These are phyloP conservation scores for Botrytis paeoniae DNA, from an alignment of 2,329 filamentous ascomycete genomes.

Conservation along the genomic window DNA sequence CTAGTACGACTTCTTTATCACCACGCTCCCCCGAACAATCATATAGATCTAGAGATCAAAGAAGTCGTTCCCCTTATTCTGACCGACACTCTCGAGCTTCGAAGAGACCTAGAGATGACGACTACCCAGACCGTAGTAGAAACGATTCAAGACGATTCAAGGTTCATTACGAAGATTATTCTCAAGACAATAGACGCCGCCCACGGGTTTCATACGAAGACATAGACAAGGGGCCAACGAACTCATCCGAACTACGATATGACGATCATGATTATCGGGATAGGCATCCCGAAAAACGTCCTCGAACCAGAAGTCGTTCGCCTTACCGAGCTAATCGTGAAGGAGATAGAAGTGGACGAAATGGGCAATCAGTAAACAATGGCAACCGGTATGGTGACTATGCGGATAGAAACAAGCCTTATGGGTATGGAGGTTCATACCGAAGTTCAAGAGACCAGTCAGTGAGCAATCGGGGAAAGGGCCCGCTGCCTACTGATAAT, in stretches of 20 bases:
- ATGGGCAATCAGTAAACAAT: conserved; percentile 28
- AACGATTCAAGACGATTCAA: conserved; percentile 60
- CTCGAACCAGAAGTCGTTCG: conserved; percentile 51
- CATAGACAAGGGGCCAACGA: conserved; percentile 45
- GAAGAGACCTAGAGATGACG: conserved; percentile 65
- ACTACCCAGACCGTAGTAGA: conserved; percentile 48
- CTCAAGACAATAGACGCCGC: conserved; percentile 47
- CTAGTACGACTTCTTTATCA: conserved; percentile 38
- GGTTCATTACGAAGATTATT: conserved; percentile 57
- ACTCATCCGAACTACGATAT: conserved; percentile 42
- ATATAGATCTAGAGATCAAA: conserved; percentile 46
- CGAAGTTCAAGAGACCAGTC: conserved; percentile 54
- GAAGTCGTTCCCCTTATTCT: conserved; percentile 54
- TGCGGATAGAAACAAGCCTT: conserved; percentile 27
- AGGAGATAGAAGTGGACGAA: conserved; percentile 27
- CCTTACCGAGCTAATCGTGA: conserved; percentile 43
- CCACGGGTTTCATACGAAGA: conserved; percentile 54
- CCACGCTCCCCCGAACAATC: conserved; percentile 39
- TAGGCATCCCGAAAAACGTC: conserved; percentile 51
- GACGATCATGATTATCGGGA: conserved; percentile 53
- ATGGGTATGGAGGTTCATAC: conserved; percentile 43
- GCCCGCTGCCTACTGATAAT: conserved; percentile 56
- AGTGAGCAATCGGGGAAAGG: conserved; percentile 62
- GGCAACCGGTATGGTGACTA: conserved; percentile 24
- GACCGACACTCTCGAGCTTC: conserved; percentile 48